Evolutionary conservation across 345 rosid genomes (phyloP).

Genomic region (Adansonia digitata): DNA sequence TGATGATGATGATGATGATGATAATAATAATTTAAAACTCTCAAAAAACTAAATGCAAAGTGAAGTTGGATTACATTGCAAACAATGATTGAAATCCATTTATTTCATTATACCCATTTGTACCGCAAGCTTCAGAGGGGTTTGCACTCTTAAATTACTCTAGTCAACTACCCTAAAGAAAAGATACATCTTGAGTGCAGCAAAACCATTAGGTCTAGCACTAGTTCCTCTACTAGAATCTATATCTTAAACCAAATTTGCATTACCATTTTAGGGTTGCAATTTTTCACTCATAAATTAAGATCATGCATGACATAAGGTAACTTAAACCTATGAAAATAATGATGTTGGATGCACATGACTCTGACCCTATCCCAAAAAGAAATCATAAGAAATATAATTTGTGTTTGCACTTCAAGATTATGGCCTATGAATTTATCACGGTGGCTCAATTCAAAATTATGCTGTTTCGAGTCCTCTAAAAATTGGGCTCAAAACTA

Average conservation of each 20-base stretch:
- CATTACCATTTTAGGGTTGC: not conserved
- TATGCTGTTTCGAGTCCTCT: too few relatives aligned
- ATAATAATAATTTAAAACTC: not conserved
- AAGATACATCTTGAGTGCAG: conserved; percentile 25
- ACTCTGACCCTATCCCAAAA: not conserved
- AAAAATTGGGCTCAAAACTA: not conserved
- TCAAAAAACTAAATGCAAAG: not conserved
- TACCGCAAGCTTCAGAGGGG: conserved; percentile 70
- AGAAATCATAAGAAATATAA: not conserved
- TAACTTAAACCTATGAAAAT: not conserved
- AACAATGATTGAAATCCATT: not conserved
- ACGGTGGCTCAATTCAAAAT: not conserved
- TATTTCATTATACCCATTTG: conserved; percentile 43
- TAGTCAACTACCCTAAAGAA: too few relatives aligned
- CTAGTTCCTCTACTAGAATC: conserved; percentile 91
- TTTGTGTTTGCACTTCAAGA: not conserved
- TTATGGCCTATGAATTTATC: not conserved
- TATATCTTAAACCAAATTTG: conserved; percentile 48
- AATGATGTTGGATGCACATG: not conserved
- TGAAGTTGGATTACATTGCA: not conserved
- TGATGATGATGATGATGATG: too few relatives aligned
- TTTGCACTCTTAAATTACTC: too few relatives aligned
- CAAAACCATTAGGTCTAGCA: conserved; percentile 82
- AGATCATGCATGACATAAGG: too few relatives aligned
- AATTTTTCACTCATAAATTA: too few relatives aligned